phyloP scores from a whole-genome alignment of 257 asterid species.

The Paraleonurus japonicus region DNA sequence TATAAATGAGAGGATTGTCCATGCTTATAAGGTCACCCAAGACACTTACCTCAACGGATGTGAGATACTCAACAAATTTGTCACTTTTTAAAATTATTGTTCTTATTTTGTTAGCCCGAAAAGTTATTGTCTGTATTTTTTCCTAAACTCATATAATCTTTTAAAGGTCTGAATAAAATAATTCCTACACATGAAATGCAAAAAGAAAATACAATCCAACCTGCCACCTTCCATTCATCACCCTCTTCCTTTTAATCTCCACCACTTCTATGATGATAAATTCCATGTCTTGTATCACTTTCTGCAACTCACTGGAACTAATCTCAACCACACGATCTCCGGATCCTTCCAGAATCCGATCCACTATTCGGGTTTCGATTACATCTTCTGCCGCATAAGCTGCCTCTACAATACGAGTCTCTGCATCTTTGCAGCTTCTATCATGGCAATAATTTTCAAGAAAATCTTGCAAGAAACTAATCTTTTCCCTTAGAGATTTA shows the following conservation, averaged over 20 bases:
- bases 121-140: too few relatives aligned
- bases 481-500: not conserved
- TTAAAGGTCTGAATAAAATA: too few relatives aligned
- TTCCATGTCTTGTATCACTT: not conserved
- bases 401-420: not conserved
- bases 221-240: not conserved
- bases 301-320: not conserved
- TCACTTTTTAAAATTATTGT: too few relatives aligned
- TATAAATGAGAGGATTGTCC: too few relatives aligned
- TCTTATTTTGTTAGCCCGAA: too few relatives aligned
- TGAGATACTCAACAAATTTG: too few relatives aligned
- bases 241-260: not conserved
- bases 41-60: too few relatives aligned
- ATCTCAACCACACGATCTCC: not conserved
- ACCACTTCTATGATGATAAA: not conserved
- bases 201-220: not conserved
- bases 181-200: too few relatives aligned
- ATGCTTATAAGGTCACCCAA: too few relatives aligned
- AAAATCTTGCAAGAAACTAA: not conserved
- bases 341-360: not conserved
- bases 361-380: not conserved
- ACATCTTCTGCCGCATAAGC: constrained; percentile 1
- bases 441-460: not conserved
- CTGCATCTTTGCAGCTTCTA: not conserved
- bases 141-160: too few relatives aligned